Evolutionary conservation across 352 stramenopile genomes (phyloP), one percentile per base, ranked within the genome.

Genomic region (Thalassiosira hispida): DNA sequence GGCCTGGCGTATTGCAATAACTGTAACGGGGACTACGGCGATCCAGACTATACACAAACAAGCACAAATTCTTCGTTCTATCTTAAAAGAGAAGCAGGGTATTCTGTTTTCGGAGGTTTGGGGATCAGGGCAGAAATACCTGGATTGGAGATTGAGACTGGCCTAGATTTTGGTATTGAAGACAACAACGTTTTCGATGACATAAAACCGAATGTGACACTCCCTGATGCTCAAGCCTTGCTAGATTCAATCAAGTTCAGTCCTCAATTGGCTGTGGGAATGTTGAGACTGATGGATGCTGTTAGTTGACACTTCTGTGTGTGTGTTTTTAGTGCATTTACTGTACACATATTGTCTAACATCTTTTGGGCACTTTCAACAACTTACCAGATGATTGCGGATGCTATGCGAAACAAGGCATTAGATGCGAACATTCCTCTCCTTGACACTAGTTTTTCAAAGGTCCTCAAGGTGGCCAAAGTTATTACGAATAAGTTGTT

Each of bases 181-280:
- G 74, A 83, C 27, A 18, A 42, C 18, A 42, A 83, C 57, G 51
- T 77, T 12, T 83, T 83, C 47, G 66, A 83, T 69, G n/a, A 60
- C 9, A 68, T 9, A 51, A 23, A 49, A 20, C 59, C 74, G 22
- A 23, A 49, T 7, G 47, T 83, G 23, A 20, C 14, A 27, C 46
- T 49, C 18, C 74, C 74, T 40, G 40, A 61, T 51, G 23, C 35
- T 35, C 23, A 75, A 66, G 63, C 73, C 20, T 42, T 81, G 0
- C n/a, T 31, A 4, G 64, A 81, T 60, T 56, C 60, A 20, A 56
- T 81, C 31, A 71, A 64, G 23, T 81, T 81, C 35, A 71, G 55
- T 20, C 73, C 73, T 14, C 20, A 61, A 67, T 63, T 44, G 22
- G 71, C 71, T 53, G 42, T 79, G 11, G 20, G 3, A 8, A 73